Evolutionary conservation across 2,329 filamentous ascomycete genomes (phyloP).

Genomic region (Aspergillus sp.): DNA sequence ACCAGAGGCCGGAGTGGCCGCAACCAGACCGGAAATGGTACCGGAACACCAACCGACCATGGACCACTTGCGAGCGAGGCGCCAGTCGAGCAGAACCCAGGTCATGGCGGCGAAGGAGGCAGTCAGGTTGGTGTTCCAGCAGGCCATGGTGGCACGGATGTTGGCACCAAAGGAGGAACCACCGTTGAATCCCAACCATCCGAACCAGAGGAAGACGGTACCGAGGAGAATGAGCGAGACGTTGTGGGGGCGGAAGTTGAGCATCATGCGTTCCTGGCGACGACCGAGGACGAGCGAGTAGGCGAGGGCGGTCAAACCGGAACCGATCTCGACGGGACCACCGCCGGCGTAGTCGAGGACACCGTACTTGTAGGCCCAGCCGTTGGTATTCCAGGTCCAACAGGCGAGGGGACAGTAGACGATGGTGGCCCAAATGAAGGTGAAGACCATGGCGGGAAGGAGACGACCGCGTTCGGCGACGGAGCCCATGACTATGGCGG

Average conservation of each 20-base stretch:
- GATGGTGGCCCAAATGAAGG: conserved; percentile 92
- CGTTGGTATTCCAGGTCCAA: conserved; percentile 95
- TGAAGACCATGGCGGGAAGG: conserved; percentile 90
- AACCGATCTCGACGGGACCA: conserved; percentile 94
- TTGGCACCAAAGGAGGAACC: conserved; percentile 93
- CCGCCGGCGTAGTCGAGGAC: conserved; percentile 96
- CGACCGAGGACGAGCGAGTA: conserved; percentile 95
- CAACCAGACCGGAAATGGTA: conserved; percentile 80
- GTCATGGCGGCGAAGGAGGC: conserved; percentile 89
- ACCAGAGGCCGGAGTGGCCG: conserved; percentile 80
- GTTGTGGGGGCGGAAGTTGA: conserved; percentile 99
- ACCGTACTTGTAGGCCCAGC: conserved; percentile 87
- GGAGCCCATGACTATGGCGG: conserved; percentile 84
- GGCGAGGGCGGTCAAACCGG: conserved; percentile 86
- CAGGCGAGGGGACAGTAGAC: conserved; percentile 96
- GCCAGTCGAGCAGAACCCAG: conserved; percentile 95
- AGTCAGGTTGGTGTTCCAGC: conserved; percentile 95
- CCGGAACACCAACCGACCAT: conserved; percentile 93
- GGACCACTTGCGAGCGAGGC: conserved; percentile 90
- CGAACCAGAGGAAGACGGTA: conserved; percentile 95
- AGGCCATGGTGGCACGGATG: conserved; percentile 89
- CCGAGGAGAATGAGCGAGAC: conserved; percentile 95
- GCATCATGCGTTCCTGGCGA: conserved; percentile 98
- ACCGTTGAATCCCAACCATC: conserved; percentile 98
- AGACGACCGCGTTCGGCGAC: conserved; percentile 92